phyloP scores from a whole-genome alignment of 257 asterid genomes.

The Mentha longifolia region DNA sequence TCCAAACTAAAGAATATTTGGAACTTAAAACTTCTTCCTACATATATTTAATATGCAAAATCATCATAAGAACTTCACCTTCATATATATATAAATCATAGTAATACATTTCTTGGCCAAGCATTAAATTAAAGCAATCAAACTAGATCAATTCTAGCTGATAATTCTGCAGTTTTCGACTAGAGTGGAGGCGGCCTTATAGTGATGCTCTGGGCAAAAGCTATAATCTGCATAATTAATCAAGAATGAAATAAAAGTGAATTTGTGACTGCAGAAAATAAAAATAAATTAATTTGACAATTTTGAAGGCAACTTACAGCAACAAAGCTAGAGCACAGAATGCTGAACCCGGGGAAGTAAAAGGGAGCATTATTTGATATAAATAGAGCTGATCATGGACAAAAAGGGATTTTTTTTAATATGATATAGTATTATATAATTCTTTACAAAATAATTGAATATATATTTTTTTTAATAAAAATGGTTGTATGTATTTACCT shows the following conservation, averaged over 20 bases:
- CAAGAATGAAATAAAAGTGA: not conserved
- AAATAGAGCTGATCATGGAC: constrained; percentile 55
- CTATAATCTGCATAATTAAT: constrained; percentile 54
- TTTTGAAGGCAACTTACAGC: constrained; percentile 50
- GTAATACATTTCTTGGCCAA: not conserved
- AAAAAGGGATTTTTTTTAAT: not conserved
- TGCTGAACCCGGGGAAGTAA: constrained; percentile 86
- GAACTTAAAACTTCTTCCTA: too few species aligned
- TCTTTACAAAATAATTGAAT: not conserved
- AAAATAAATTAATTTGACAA: too few species aligned
- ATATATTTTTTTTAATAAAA: too few species aligned
- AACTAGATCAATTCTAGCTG: too few species aligned
- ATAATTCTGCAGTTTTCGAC: constrained; percentile 25
- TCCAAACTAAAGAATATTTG: too few species aligned
- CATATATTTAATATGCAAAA: too few species aligned
- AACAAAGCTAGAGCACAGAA: constrained; percentile 66
- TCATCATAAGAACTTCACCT: not conserved
- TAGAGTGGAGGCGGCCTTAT: constrained; percentile 37
- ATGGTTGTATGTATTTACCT: constrained; percentile 39
- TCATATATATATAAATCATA: not conserved
- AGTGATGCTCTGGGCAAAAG: constrained; percentile 53
- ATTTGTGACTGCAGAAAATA: not conserved
- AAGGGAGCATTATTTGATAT: constrained; percentile 82
- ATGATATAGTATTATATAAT: not conserved
- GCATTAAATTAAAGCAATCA: too few species aligned